Conservation (phyloP, 2,329 filamentous ascomycete species). For the Colletotrichum destructivum region DNA sequence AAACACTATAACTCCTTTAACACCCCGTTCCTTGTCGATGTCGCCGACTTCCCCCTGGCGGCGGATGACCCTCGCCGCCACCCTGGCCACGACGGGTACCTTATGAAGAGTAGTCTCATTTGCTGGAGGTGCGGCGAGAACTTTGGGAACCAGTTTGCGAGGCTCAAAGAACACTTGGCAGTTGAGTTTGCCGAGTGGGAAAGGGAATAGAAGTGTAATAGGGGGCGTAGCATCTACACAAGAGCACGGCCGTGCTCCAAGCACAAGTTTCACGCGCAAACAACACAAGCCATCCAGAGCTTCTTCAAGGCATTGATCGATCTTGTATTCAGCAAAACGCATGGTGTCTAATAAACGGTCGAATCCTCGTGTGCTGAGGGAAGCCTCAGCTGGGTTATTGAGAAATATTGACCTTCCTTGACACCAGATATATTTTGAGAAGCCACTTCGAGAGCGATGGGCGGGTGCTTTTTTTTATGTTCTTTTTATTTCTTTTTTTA, state of each 20-base stretch:
- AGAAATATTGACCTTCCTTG: conserved; percentile 5
- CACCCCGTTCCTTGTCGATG: conserved; percentile 84
- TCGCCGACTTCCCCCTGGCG: conserved; percentile 85
- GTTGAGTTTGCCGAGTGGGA: conserved; percentile 85
- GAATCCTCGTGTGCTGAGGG: conserved; percentile 4
- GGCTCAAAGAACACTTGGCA: conserved; percentile 82
- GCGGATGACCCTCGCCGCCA: conserved; percentile 75
- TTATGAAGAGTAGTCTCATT: conserved; percentile 72
- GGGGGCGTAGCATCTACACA: neutral
- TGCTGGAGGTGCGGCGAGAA: conserved; percentile 89
- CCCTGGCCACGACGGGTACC: conserved; percentile 70
- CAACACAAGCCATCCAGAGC: conserved; percentile 2
- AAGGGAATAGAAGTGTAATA: conserved; percentile 62
- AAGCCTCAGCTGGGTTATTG: neutral
- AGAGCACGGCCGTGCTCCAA: conserved; percentile 23
- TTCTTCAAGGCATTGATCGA: neutral
- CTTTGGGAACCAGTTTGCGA: conserved; percentile 82
- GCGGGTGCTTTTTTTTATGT: neutral
- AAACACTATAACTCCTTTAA: conserved; percentile 96
- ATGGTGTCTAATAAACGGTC: conserved; percentile 26
- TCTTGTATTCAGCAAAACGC: conserved; percentile 32
- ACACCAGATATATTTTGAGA: conserved; percentile 13
- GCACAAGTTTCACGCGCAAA: neutral
- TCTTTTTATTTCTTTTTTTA: too few relatives aligned
- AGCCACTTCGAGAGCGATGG: conserved; percentile 25